Evolutionary conservation across 371 early-diverging fungal species (phyloP).

Genomic region (Blakeslea trispora): DNA sequence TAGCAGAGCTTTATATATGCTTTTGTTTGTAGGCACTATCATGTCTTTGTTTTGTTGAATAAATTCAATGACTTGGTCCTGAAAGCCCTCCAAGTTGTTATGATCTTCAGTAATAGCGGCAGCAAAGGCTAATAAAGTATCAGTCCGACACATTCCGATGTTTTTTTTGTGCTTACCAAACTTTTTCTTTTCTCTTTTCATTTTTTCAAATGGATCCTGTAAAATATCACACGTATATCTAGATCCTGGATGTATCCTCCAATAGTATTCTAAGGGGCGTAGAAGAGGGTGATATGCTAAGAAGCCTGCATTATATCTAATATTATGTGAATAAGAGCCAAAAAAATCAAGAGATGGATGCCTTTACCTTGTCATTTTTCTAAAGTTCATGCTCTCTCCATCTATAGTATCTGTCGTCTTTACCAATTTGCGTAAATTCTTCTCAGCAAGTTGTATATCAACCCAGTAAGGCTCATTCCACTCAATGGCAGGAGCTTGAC

Average conservation of each 20-base stretch:
- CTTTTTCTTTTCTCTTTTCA: conserved; percentile 34
- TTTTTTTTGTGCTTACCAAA: conserved; percentile 56
- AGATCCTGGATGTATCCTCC: conserved; percentile 45
- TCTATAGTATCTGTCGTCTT: conserved; percentile 5
- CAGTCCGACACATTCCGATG: too few species aligned
- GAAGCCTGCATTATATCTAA: conserved; percentile 80
- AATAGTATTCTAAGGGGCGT: conserved; percentile 39
- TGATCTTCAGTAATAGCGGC: conserved; percentile 81
- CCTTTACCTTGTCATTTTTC: conserved; percentile 34
- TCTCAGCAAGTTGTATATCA: conserved; percentile 31
- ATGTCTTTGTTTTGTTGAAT: conserved; percentile 38
- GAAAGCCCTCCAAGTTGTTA: conserved; percentile 65
- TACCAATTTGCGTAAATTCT: conserved; percentile 14
- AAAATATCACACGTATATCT: conserved; percentile 36
- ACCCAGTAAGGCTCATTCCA: conserved; percentile 43
- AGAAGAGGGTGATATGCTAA: conserved; percentile 66
- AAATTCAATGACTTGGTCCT: conserved; percentile 47
- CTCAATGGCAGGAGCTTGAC: conserved; percentile 26
- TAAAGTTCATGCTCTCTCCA: conserved; percentile 29
- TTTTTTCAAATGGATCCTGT: conserved; percentile 37
- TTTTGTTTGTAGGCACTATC: conserved; percentile 16
- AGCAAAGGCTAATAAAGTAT: conserved; percentile 62
- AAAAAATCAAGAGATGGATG: too few species aligned
- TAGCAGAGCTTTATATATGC: conserved; percentile 28
- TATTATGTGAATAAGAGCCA: neutral